A percentile compares a stretch with the other conserved stretches of the same genome.
Conservation (phyloP, 2,329 filamentous ascomycete genomes). For the Ceratocystis albifundus region DNA sequence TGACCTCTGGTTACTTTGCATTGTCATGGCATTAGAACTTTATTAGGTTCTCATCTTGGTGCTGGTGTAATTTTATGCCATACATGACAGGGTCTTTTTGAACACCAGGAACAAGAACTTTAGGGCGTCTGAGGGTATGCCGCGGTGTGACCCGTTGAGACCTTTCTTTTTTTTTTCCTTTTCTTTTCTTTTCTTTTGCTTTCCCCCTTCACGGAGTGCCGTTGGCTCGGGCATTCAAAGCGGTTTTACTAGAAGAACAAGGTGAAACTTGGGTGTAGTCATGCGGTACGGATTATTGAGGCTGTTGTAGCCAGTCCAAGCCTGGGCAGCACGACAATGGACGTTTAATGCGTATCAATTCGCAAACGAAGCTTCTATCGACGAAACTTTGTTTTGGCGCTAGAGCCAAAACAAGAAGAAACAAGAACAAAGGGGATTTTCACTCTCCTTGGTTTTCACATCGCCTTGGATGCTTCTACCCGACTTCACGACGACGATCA, state of each 20-base stretch:
- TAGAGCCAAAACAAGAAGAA: background rate
- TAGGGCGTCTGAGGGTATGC: background rate
- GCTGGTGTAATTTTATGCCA: background rate
- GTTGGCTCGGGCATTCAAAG: background rate
- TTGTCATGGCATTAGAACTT: background rate
- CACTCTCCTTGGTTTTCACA: background rate
- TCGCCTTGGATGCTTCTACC: background rate
- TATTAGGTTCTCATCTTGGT: background rate
- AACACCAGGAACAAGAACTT: background rate
- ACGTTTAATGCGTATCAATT: background rate
- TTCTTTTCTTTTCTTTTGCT: too few species aligned
- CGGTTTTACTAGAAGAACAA: background rate
- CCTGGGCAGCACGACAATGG: background rate
- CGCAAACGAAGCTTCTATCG: background rate
- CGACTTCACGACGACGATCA: background rate
- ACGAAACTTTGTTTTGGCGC: background rate
- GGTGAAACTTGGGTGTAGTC: too few species aligned
- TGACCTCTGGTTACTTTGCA: too few species aligned
- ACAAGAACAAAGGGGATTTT: background rate
- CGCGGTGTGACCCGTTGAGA: background rate
- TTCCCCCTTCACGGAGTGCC: background rate
- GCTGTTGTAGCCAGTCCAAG: background rate
- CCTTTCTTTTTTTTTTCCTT: too few species aligned
- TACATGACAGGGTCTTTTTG: constrained; percentile 6
- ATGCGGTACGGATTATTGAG: too few species aligned